Conservation (phyloP, 495 filamentous ascomycete species). For the Neurospora sp. region DNA sequence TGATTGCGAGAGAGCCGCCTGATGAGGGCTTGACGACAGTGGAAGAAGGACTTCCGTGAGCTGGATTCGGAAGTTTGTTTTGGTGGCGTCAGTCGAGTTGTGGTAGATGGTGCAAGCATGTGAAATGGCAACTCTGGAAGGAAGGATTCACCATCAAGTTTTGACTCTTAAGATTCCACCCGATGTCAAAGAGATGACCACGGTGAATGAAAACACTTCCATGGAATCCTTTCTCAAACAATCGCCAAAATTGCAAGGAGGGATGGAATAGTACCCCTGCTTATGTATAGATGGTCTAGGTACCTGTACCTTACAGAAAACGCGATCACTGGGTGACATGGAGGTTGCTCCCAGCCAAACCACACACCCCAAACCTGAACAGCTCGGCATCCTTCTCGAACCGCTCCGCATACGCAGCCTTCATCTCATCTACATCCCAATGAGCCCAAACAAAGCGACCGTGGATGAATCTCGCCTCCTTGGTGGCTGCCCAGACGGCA, state of each 20-base stretch:
- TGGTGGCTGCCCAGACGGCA: conserved; percentile 38
- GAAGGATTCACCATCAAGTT: too few species aligned
- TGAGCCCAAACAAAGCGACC: conserved; percentile 38
- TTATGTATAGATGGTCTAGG: too few species aligned
- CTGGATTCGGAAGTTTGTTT: not conserved
- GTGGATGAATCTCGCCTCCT: conserved; percentile 42
- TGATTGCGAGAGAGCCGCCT: not conserved
- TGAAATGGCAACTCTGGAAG: too few species aligned
- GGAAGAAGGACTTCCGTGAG: not conserved
- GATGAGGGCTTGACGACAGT: not conserved
- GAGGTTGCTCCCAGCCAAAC: not conserved
- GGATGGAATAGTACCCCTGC: too few species aligned
- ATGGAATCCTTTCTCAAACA: too few species aligned
- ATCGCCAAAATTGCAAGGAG: too few species aligned
- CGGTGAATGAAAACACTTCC: too few species aligned
- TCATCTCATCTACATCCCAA: conserved; percentile 47
- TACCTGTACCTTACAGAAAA: not conserved
- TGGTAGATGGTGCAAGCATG: not conserved
- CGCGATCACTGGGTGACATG: not conserved
- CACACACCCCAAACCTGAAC: not conserved
- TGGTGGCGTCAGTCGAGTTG: not conserved
- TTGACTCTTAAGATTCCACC: too few species aligned
- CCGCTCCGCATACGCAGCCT: not conserved
- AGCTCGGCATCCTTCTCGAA: not conserved
- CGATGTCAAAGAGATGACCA: too few species aligned